Percentiles rank a stretch among this genome's conserved stretches.
phyloP scores from a whole-genome alignment of 306 rosid genomes.

The Begonia loranthoides region DNA sequence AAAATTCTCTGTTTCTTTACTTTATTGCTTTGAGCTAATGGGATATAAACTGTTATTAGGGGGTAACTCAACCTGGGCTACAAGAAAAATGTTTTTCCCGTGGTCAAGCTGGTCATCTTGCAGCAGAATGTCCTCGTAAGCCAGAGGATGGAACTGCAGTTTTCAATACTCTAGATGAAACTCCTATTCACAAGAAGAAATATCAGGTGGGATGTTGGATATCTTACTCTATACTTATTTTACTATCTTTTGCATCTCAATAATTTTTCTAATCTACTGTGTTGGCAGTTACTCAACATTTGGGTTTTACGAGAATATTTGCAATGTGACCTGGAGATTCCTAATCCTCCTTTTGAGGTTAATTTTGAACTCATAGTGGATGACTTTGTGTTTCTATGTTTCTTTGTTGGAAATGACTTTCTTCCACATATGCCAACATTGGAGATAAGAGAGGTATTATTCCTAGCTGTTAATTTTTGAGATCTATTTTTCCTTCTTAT shows the following conservation, averaged over 20 bases:
- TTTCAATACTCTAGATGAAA: constrained; percentile 53
- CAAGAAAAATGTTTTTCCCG: constrained; percentile 79
- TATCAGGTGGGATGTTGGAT: constrained; percentile 57
- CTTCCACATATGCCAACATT: constrained; percentile 96
- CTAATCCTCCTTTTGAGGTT: constrained; percentile 60
- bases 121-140: constrained; percentile 90
- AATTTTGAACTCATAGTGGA: constrained; percentile 67
- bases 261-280: constrained; percentile 14
- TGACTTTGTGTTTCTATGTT: constrained; percentile 83
- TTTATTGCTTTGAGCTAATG: constrained; percentile 17
- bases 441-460: constrained; percentile 83
- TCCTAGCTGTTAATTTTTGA: too few relatives aligned
- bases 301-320: constrained; percentile 88
- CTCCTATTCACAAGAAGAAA: constrained; percentile 84
- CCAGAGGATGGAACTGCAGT: constrained; percentile 28
- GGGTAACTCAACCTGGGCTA: constrained; percentile 73
- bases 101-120: constrained; percentile 92
- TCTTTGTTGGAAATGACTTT: constrained; percentile 89
- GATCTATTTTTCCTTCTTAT: too few relatives aligned
- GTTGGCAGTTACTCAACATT: constrained; percentile 61
- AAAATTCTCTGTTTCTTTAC: constrained; percentile 3
- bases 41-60: constrained; percentile 28
- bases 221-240: background rate
- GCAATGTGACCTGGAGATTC: constrained; percentile 67
- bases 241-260: constrained; percentile 6